phyloP scores from a whole-genome alignment of 164 flowering plant species.

The Dillenia suffruticosa region DNA sequence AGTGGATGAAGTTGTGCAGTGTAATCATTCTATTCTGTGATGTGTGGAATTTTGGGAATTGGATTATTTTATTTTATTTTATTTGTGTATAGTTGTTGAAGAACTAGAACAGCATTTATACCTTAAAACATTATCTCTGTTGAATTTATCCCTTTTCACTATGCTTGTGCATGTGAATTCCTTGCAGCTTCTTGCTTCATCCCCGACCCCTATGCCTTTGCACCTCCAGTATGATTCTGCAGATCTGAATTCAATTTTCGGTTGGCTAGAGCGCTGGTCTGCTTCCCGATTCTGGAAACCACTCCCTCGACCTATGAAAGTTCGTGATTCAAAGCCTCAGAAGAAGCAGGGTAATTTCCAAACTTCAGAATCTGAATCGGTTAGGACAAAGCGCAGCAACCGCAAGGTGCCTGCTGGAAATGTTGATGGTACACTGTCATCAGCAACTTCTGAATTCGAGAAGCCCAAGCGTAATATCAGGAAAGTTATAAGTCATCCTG shows the following conservation, averaged over 20 bases:
- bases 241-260: no score
- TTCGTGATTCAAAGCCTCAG: no score
- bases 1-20: background rate
- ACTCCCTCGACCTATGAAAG: no score
- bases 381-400: no score
- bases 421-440: no score
- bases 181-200: constrained; percentile 60
- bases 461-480: constrained; percentile 48
- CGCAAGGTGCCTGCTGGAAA: no score
- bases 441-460: background rate
- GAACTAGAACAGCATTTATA: background rate
- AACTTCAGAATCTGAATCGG: no score
- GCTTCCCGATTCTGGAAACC: no score
- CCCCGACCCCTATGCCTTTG: constrained; percentile 56
- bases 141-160: background rate
- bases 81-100: background rate
- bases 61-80: background rate
- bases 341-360: no score
- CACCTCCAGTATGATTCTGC: constrained; percentile 3
- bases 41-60: background rate
- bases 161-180: constrained; percentile 3
- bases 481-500: constrained; percentile 39
- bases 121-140: background rate
- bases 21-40: background rate
- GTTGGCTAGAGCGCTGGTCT: no score